Conservation (phyloP, 176 grass and related monocot genomes). For the Carex myosuroides region DNA sequence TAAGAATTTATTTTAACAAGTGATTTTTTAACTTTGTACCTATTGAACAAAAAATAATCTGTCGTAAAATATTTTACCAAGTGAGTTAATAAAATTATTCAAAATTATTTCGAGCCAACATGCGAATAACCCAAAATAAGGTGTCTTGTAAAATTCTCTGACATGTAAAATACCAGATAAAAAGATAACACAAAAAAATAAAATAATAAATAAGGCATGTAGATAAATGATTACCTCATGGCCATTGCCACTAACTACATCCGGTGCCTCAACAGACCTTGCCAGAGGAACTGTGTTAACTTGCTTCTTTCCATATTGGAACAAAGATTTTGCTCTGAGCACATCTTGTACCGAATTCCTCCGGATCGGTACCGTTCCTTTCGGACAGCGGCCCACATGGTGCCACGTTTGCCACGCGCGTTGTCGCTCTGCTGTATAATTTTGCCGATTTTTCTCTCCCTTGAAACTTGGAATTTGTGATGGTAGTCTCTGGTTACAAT, state of each 20-base stretch:
- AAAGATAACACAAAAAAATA: neutral
- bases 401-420: constrained; percentile 81
- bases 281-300: constrained; percentile 6
- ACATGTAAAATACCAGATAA: neutral
- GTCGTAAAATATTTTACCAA: neutral
- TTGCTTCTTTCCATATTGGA: constrained; percentile 73
- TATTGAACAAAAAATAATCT: neutral
- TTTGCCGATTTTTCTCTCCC: neutral
- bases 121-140: neutral
- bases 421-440: neutral
- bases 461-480: constrained; percentile 24
- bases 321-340: constrained; percentile 53
- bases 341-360: constrained; percentile 60
- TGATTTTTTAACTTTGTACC: neutral
- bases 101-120: neutral
- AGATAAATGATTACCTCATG: constrained; percentile 53
- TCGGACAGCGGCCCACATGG: constrained; percentile 60
- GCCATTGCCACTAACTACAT: constrained; percentile 83
- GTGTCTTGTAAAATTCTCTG: neutral
- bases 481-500: constrained; percentile 19
- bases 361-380: constrained; percentile 63
- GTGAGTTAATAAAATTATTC: neutral
- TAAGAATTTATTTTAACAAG: no score
- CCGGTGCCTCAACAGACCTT: constrained; percentile 41
- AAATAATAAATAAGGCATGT: neutral